Base-by-base conservation (phyloP, 75 land plant species). In the Cryptomeria japonica region DNA sequence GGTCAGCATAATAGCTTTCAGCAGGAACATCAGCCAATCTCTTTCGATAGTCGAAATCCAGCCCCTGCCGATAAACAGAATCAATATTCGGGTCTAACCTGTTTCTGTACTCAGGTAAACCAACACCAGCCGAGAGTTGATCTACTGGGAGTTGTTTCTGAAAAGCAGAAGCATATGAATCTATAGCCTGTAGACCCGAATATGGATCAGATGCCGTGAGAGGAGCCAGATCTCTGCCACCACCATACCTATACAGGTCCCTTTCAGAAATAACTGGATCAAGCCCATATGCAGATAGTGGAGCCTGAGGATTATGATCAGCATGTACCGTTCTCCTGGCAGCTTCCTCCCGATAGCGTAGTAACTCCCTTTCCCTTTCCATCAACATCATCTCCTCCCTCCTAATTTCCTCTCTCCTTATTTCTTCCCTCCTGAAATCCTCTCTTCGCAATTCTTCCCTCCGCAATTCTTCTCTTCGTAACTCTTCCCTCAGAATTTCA, bases 281-380 rank as follows among this genome's bases (percentile, higher is more conserved):
- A 42, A 2, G 13, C 6, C 49, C 49, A 28, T 42, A 80, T 80
- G 47, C 83, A 44, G 31, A 22, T 28, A 80, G 3, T 41, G 44
- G 31, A 42, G 49, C n/a, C 31, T 80, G 49, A 42, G 83, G 83
- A 73, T 41, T 19, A 80, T 80, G 42, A 38, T 79, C 82, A 19
- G 46, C 47, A 80, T 25, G 83, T 22, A 19, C 83, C 38, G 18
- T 10, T 5, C 47, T 46, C 46, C 83, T 19, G 22, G 83, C n/a
- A 37, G 83, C n/a, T 36, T 84, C 85, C 61, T 84, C 85, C 84
- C 44, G 25, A 8, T n/a, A n/a, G 5, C 85, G 85, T 11, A 84
- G 36, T 39, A 80, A 38, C 34, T 75, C 77, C 77, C 77, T 75
- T 75, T 84, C 58, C 58, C 55, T 46, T 37, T 79, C 82, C 82